Conservation (phyloP, 116 monocot genomes). For the Papilionanthe hybrid region DNA sequence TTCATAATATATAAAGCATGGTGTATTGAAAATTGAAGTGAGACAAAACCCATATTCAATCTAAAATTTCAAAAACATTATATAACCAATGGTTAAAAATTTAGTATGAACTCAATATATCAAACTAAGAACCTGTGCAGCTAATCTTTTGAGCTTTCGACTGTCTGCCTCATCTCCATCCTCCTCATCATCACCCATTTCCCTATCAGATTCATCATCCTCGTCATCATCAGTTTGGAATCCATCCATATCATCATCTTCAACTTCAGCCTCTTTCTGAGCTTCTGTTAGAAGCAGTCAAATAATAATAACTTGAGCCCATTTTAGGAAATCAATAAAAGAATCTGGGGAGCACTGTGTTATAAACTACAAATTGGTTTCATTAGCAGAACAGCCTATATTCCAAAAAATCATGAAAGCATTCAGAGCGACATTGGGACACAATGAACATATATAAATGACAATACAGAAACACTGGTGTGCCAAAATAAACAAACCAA, state of each 20-base stretch:
- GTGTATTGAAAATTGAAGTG: background rate
- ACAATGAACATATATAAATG: background rate
- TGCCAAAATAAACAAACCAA: constrained; percentile 4
- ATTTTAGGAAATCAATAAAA: background rate
- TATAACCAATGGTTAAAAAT: background rate
- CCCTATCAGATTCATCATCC: constrained; percentile 55
- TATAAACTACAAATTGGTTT: background rate
- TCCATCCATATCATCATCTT: constrained; percentile 92
- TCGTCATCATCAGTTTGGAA: constrained; percentile 76
- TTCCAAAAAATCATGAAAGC: too few relatives aligned
- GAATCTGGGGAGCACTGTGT: background rate
- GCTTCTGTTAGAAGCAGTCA: constrained; percentile 37
- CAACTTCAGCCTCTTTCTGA: constrained; percentile 62
- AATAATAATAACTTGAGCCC: background rate
- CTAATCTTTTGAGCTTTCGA: constrained; percentile 61
- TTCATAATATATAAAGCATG: background rate
- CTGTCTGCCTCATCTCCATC: constrained; percentile 75
- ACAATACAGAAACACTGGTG: background rate
- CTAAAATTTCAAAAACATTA: background rate
- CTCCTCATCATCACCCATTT: constrained; percentile 78
- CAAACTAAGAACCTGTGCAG: constrained; percentile 57
- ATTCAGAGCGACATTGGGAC: background rate
- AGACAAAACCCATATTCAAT: background rate
- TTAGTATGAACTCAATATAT: background rate
- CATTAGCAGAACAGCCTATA: too few relatives aligned